A percentile compares a stretch with the other conserved stretches of the same genome.
These are phyloP conservation scores for Cutaneotrichosporon dermatis DNA, from an alignment of 1,284 basidiomycete genomes.

Conservation along the genomic window DNA sequence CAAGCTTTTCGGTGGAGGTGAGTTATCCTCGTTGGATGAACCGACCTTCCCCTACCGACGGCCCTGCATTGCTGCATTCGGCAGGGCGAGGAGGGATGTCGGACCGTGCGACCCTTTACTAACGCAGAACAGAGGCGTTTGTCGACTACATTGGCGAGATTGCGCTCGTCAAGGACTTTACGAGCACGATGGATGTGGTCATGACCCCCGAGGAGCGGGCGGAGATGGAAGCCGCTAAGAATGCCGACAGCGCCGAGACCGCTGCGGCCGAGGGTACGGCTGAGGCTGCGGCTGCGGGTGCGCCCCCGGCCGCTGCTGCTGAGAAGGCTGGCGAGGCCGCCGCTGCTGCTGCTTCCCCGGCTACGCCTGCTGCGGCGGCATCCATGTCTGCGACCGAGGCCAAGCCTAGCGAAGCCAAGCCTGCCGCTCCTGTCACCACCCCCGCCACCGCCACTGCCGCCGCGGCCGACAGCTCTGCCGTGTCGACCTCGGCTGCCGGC, in stretches of 20 bases:
- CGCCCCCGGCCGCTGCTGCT: constrained; percentile 2
- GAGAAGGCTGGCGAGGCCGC: constrained; percentile 18
- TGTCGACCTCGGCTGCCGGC: constrained; percentile 18
- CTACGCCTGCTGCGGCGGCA: background rate
- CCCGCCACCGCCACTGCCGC: background rate
- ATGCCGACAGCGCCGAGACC: constrained; percentile 25
- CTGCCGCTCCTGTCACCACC: too few species aligned
- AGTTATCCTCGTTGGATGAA: constrained; percentile 43
- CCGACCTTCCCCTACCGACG: constrained; percentile 32
- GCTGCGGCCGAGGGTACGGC: background rate
- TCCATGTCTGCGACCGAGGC: too few species aligned
- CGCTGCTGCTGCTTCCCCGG: background rate
- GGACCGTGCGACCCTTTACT: too few species aligned
- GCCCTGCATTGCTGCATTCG: background rate
- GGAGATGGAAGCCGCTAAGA: constrained; percentile 63
- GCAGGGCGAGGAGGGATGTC: too few species aligned
- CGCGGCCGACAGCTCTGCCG: constrained; percentile 8
- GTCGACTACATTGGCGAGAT: constrained; percentile 90
- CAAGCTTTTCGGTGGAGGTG: constrained; percentile 84
- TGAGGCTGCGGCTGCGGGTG: constrained; percentile 13
- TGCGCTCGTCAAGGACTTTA: constrained; percentile 69
- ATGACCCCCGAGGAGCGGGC: constrained; percentile 85
- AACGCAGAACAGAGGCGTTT: constrained; percentile 38
- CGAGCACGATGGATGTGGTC: constrained; percentile 48
- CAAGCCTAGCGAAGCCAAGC: too few species aligned